Conservation (phyloP, 306 rosid genomes). For the Hippophae gyantsensis region DNA sequence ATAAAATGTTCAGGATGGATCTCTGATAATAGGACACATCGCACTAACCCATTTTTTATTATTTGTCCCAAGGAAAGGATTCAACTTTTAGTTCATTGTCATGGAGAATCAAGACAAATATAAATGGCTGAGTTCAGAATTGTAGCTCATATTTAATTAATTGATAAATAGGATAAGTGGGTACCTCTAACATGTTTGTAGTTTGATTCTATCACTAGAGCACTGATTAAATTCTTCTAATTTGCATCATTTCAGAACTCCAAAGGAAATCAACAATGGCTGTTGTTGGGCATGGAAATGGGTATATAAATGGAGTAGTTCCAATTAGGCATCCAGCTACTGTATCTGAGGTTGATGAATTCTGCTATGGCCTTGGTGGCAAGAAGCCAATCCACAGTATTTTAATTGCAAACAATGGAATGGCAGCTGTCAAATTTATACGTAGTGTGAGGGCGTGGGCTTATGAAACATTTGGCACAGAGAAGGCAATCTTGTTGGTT, state of each 20-base stretch:
- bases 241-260: slow-evolving; percentile 47
- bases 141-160: not conserved
- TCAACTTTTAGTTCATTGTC: no score
- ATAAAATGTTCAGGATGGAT: no score
- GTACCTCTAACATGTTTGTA: not conserved
- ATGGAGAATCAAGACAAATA: not conserved
- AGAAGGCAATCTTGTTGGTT: slow-evolving; percentile 89
- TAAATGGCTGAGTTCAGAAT: slow-evolving; percentile 1
- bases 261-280: slow-evolving; percentile 39
- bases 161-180: slow-evolving; percentile 12
- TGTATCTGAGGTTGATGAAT: slow-evolving; percentile 62
- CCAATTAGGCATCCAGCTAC: slow-evolving; percentile 58
- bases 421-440: slow-evolving; percentile 98
- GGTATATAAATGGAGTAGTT: slow-evolving; percentile 38
- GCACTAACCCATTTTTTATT: no score
- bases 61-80: no score
- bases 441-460: slow-evolving; percentile 97
- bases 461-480: slow-evolving; percentile 87
- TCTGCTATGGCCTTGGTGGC: slow-evolving; percentile 83
- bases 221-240: slow-evolving; percentile 12
- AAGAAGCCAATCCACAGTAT: slow-evolving; percentile 90
- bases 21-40: no score
- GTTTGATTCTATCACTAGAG: slow-evolving; percentile 5
- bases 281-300: slow-evolving; percentile 45
- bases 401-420: slow-evolving; percentile 95